Evolutionary conservation across 2,329 filamentous ascomycete species (phyloP), one percentile per base, ranked within the genome.

Genomic region (Penicillium frequentans): DNA sequence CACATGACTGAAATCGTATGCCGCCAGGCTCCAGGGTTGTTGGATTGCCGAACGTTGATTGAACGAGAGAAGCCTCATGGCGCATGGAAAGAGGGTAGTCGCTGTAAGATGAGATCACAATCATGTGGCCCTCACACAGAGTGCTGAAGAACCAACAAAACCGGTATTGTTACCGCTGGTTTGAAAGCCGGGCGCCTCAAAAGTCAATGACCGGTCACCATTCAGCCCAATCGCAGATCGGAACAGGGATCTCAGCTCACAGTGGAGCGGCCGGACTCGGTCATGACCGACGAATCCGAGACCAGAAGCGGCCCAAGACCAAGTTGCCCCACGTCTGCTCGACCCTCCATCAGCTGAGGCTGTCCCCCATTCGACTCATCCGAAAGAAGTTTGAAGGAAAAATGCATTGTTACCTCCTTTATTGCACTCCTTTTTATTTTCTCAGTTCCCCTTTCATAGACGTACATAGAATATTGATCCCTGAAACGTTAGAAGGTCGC

Each of bases 151-250:
- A 49, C 45, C 27, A 33, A 49, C 42, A 50, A 51, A 56, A 56
- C 49, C 29, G 53, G 58, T 57, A 61, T 52, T 54, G 48, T 54
- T 55, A 51, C 46, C 31, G 19, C 33, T 26, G 35, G 39, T 45
- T 37, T 33, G 33, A 56, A 24, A 35, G 52, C 53, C 57, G 61
- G 60, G 64, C 67, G 65, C 67, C 67, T 69, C 66, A 70, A 53
- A 72, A 71, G 64, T 70, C 67, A 60, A 71, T 64, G 63, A 65
- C 64, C 58, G 66, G 56, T 66, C 67, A 61, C 64, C 66, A 57
- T 61, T 65, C 67, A 67, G 70, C 69, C 73, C 73, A 76, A 76
- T 76, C 52, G 69, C 59, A 63, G 71, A 69, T 73, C 71, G 59
- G 58, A 75, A 59, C 72, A 70, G 69, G 72, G 67, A 70, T 74